Conservation (phyloP, 352 stramenopile species). For the Globisporangium spinosum region DNA sequence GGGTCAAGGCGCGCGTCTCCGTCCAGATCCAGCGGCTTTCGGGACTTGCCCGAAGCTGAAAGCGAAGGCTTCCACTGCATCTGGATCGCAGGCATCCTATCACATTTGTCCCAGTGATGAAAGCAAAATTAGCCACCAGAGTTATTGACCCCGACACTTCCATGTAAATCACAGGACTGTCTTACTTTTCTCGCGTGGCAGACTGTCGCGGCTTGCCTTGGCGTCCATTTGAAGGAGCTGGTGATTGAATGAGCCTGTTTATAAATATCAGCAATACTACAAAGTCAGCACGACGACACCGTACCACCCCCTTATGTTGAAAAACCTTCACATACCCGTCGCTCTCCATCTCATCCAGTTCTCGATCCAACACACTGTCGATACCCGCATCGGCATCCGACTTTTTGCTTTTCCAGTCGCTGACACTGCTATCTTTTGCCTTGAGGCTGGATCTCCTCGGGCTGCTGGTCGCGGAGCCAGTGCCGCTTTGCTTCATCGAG, state of each 20-base stretch:
- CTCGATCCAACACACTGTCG: constrained; percentile 12
- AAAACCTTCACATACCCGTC: not conserved
- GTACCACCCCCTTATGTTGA: not conserved
- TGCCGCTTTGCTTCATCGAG: constrained; percentile 10
- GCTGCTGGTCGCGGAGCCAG: not conserved
- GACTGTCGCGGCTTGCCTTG: constrained; percentile 18
- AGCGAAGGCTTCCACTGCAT: constrained; percentile 57
- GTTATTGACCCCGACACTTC: not conserved
- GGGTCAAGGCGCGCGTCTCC: constrained; percentile 38
- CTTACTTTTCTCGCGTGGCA: constrained; percentile 35
- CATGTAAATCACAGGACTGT: not conserved
- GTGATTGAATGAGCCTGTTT: constrained; percentile 12
- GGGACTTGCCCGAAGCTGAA: constrained; percentile 14
- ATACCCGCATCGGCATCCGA: constrained; percentile 11
- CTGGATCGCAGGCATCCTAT: constrained; percentile 58
- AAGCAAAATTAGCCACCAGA: not conserved
- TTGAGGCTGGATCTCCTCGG: not conserved
- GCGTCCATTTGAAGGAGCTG: not conserved
- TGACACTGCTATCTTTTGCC: constrained; percentile 1
- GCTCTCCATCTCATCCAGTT: constrained; percentile 20
- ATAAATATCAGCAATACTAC: not conserved
- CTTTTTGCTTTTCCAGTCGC: constrained; percentile 16
- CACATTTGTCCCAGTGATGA: not conserved
- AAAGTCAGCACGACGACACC: not conserved
- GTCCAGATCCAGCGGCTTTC: constrained; percentile 41